Evolutionary conservation across 345 rosid genomes (phyloP), one percentile per base, ranked within the genome.

Genomic region (Gynandropsis gynandra): DNA sequence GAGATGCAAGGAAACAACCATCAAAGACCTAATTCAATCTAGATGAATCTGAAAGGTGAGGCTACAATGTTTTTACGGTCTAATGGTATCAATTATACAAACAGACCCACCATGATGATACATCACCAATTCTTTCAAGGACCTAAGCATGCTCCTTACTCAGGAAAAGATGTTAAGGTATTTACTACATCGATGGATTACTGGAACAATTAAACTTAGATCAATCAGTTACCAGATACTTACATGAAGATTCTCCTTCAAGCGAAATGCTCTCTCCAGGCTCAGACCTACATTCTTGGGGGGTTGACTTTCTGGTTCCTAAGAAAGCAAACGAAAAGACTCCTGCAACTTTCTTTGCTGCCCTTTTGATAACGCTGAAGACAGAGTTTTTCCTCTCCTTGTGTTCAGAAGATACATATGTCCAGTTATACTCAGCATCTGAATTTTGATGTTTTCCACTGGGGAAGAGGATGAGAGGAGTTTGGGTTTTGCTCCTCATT

Each of bases 231-330:
- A 29, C 16, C 1, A 21, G 14, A 43, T 54, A 73, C 87, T 82
- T 75, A 87, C 98, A 80, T 50, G 87, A 68, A 43, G 64, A 38
- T 20, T 56, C 62, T 56, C 61, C 41, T 61, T 59, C 67, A 31
- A n/a, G 62, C 13, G 48, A 54, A 56, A 51, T 39, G 27, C 9
- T 66, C 8, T 50, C 67, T 54, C 58, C 59, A 43, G 54, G 54
- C 42, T 67, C 72, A 67, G 71, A 59, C 59, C 47, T 49, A 66
- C 61, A 53, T 24, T 67, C 72, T 16, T 56, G 20, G 9, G 63
- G 33, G 14, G 52, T 32, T 17, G 50, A 11, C 54, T 66, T 74
- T 16, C 56, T 47, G 45, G 62, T 43, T 51, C 79, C 18, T 6
- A 32, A 47, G 40, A 67, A 44, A 37, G 74, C 38, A 43, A 50